phyloP scores from a whole-genome alignment of 441 rosid genomes.

The Macaranga tanarius region DNA sequence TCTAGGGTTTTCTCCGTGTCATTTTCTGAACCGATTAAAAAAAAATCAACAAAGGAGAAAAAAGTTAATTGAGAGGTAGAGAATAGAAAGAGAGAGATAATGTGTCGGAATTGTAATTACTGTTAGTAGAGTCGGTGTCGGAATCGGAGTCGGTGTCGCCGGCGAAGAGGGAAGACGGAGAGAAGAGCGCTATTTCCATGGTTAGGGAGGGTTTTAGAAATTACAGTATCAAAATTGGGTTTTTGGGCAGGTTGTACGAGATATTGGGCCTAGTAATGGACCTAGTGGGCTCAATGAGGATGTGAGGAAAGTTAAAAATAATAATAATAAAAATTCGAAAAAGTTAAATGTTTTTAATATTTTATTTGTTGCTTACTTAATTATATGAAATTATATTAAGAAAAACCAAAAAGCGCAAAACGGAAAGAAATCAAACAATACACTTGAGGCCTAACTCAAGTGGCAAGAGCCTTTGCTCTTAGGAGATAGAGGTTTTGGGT shows the following conservation, averaged over 20 bases:
- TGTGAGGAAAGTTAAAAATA: too few species aligned
- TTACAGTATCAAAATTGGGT: not conserved
- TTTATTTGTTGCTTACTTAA: too few species aligned
- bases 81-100: not conserved
- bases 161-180: constrained; percentile 79
- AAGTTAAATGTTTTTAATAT: too few species aligned
- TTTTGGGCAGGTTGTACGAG: not conserved
- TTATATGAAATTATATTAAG: too few species aligned
- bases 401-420: too few species aligned
- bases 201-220: not conserved
- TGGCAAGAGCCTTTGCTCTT: too few species aligned
- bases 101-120: constrained; percentile 41
- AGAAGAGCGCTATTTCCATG: constrained; percentile 93
- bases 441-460: too few species aligned
- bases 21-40: constrained; percentile 36
- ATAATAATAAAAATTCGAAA: too few species aligned
- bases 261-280: too few species aligned
- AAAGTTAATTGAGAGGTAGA: not conserved
- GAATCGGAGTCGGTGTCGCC: constrained; percentile 36
- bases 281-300: too few species aligned
- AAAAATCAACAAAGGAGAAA: not conserved
- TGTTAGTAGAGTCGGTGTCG: not conserved
- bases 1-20: constrained; percentile 43
- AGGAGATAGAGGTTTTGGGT: too few species aligned
- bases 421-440: too few species aligned